Evolutionary conservation across 23 red algal species (phyloP).

Genomic region (Gracilaria vermiculophylla): DNA sequence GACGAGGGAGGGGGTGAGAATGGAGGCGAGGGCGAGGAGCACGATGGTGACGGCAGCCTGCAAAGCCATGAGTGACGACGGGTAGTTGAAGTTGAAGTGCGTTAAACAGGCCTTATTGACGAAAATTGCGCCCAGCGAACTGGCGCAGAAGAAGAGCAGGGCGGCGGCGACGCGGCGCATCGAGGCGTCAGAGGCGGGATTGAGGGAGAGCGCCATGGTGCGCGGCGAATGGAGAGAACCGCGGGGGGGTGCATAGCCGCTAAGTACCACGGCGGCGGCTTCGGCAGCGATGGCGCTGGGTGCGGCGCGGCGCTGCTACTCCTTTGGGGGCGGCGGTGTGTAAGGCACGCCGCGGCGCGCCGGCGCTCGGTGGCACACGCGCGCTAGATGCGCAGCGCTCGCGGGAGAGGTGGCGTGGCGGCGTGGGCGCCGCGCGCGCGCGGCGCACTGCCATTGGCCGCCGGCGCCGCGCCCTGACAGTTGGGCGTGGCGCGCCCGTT

Average conservation of each 20-base stretch:
- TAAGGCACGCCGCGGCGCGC: too few relatives aligned
- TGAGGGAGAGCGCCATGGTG: background rate
- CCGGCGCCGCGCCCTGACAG: background rate
- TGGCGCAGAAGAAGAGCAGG: conserved; percentile 56
- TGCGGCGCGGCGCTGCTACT: background rate
- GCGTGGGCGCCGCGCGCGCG: background rate
- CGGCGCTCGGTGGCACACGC: background rate
- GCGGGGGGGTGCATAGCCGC: background rate
- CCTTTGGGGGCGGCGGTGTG: background rate
- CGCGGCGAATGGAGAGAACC: background rate
- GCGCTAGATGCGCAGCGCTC: background rate
- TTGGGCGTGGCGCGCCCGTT: background rate
- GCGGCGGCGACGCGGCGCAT: conserved; percentile 39
- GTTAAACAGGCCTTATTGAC: conserved; percentile 90
- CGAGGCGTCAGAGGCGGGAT: background rate
- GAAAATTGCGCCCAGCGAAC: conserved; percentile 79
- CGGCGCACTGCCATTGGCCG: background rate
- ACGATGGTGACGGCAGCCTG: conserved; percentile 64
- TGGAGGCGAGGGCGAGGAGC: conserved; percentile 35
- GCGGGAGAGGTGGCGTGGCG: too few relatives aligned
- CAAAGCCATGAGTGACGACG: conserved; percentile 69
- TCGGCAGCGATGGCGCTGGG: background rate
- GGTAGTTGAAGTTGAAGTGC: conserved; percentile 78
- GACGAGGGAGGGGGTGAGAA: conserved; percentile 25
- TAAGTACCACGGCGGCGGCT: background rate